Base-by-base conservation (phyloP, 768 basidiomycete species). In the Panellus pusillus region DNA sequence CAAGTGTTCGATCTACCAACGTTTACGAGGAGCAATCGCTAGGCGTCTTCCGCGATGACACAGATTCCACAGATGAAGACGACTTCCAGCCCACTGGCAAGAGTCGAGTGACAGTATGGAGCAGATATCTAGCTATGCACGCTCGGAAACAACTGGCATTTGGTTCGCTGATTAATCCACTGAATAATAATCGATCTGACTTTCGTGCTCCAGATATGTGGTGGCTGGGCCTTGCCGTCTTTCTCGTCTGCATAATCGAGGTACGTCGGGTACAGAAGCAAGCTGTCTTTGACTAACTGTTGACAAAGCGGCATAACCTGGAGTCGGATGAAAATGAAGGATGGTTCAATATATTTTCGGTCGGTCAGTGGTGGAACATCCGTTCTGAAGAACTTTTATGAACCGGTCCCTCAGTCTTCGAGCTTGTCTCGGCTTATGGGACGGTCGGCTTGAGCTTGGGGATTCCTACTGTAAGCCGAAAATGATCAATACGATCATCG, bases 21-120 rank as follows among this genome's bases (percentile, higher is more conserved):
- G 91, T 92, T 0, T 97, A 98, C 65, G 96, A 99, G 69, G 95
- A 97, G 63, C 84, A 82, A 48, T 94, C 93, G 0, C 79, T 98
- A 19, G 96, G 93, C 2, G 73, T 95, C 41, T 94, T 86, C 62
- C 70, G 74, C 14, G 66, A 74, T 3, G 73, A 80, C 3, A 76
- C 81, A 12, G 74, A 78, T 0, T 71, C 80, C n/a, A 73, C 77
- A 13, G 74, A 74, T 2, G 76, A 77, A 15, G 77, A 80, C 2
- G 69, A 72, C 11, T 81, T 81, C 43, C 62, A 74, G 19, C 60
- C 73, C 1, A 58, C 66, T 27, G 81, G 81, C 8, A 70, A 74
- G 37, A 75, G 86, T 39, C 44, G 59, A 38, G 78, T 83, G 45
- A 77, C 79, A 1, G 79, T 87, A 13, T 90, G 89, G 89, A 80